phyloP scores from a whole-genome alignment of 441 rosid species.

The Gossypium lobatum region DNA sequence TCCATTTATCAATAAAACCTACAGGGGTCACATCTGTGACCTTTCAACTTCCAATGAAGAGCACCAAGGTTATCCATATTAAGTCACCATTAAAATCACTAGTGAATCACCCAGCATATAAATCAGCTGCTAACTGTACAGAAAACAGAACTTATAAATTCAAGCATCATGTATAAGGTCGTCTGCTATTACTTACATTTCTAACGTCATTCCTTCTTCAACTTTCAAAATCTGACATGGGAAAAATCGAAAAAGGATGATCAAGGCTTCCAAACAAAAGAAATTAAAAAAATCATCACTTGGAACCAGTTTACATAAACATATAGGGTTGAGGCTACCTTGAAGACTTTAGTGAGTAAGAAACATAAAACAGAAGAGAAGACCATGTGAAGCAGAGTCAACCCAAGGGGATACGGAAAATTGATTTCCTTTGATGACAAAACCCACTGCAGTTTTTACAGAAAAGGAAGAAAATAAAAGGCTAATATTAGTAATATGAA shows the following conservation, averaged over 20 bases:
- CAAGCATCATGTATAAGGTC: conserved; percentile 17
- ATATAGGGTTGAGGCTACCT: conserved; percentile 37
- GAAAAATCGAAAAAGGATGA: conserved; percentile 16
- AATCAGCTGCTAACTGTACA: neutral
- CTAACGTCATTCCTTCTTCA: conserved; percentile 91
- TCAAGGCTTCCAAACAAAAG: neutral
- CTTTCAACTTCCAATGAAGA: neutral
- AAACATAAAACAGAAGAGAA: conserved; percentile 89
- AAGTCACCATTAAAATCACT: neutral
- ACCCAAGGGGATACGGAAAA: conserved; percentile 92
- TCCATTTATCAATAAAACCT: neutral
- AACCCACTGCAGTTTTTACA: conserved; percentile 65
- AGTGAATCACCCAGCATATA: neutral
- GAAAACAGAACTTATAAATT: conserved; percentile 6
- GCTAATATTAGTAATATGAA: conserved; percentile 8
- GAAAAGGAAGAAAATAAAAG: conserved; percentile 12
- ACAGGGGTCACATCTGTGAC: neutral
- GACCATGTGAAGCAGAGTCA: conserved; percentile 90
- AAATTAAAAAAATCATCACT: neutral
- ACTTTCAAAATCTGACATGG: conserved; percentile 60
- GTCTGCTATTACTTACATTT: conserved; percentile 55
- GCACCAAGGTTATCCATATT: neutral
- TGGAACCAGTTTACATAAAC: conserved; percentile 6
- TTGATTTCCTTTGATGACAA: conserved; percentile 93
- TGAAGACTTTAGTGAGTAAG: conserved; percentile 62